Evolutionary conservation across 202 grass and related monocot species (phyloP).

Genomic region (Bolboschoenoplectus hybrid): DNA sequence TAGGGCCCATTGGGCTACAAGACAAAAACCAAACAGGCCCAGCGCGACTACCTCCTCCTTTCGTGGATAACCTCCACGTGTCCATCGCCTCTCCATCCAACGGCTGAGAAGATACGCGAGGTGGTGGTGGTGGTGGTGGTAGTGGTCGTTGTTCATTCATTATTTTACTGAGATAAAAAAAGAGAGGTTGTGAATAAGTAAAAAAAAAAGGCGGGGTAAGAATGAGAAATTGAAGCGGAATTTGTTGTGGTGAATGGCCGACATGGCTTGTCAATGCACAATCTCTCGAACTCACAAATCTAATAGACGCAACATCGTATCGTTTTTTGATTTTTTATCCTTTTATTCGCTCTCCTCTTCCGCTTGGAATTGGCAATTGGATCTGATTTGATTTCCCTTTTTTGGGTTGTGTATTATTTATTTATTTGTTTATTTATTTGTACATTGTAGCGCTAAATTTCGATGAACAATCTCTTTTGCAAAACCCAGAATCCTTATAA

Average conservation of each 20-base stretch:
- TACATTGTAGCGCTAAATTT: too few relatives aligned
- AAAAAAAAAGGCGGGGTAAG: neutral
- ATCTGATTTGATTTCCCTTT: neutral
- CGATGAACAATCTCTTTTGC: neutral
- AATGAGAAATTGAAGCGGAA: neutral
- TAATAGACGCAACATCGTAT: neutral
- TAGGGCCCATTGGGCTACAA: slow-evolving; percentile 22
- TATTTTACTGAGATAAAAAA: neutral
- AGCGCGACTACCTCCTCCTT: neutral
- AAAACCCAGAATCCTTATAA: neutral
- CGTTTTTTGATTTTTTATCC: neutral
- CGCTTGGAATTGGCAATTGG: neutral
- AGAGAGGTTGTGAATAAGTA: neutral
- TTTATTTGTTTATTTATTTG: too few relatives aligned
- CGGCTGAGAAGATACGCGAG: neutral
- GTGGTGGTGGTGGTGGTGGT: neutral
- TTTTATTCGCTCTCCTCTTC: neutral
- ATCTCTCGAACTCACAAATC: neutral
- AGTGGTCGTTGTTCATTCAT: neutral
- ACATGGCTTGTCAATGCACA: neutral
- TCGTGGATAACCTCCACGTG: neutral
- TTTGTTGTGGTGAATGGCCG: neutral
- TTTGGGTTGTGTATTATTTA: too few relatives aligned
- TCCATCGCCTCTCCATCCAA: neutral
- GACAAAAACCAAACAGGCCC: neutral